Conservation (phyloP, 352 stramenopile genomes). For the Salisapilia sapeloensis region DNA sequence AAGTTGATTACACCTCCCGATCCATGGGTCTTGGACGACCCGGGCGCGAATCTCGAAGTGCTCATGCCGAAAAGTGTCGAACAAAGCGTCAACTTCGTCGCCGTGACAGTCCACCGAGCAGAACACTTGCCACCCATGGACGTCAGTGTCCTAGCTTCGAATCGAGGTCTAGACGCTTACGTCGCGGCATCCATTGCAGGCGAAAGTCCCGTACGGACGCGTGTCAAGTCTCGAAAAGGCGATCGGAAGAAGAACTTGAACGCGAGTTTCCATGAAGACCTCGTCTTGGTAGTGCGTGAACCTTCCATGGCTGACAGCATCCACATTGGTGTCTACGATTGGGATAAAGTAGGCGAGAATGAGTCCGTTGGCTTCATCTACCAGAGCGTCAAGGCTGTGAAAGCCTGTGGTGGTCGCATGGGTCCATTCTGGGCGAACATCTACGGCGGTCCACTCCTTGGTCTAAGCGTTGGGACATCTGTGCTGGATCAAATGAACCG, state of each 20-base stretch:
- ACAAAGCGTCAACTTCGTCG: slow-evolving; percentile 60
- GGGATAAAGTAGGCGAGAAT: slow-evolving; percentile 56
- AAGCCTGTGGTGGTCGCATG: slow-evolving; percentile 34
- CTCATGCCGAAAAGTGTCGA: slow-evolving; percentile 65
- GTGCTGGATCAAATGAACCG: slow-evolving; percentile 79
- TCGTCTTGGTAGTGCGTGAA: slow-evolving; percentile 61
- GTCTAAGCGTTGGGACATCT: slow-evolving; percentile 30
- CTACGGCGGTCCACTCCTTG: slow-evolving; percentile 45
- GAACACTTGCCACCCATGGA: slow-evolving; percentile 69
- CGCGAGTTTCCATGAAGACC: slow-evolving; percentile 63
- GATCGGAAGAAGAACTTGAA: slow-evolving; percentile 41
- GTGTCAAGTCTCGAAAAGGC: slow-evolving; percentile 62
- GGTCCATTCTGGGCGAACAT: slow-evolving; percentile 59
- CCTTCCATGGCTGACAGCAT: slow-evolving; percentile 69
- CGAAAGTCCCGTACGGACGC: slow-evolving; percentile 39
- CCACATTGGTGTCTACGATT: slow-evolving; percentile 52
- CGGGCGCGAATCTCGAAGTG: slow-evolving; percentile 34
- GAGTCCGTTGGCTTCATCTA: slow-evolving; percentile 58
- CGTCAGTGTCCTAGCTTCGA: slow-evolving; percentile 25
- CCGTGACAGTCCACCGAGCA: slow-evolving; percentile 39
- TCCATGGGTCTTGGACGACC: slow-evolving; percentile 23
- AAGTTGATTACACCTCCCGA: slow-evolving; percentile 57
- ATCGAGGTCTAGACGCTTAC: slow-evolving; percentile 55
- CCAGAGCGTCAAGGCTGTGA: slow-evolving; percentile 56
- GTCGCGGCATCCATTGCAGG: slow-evolving; percentile 38